phyloP scores from a whole-genome alignment of 345 rosid species.

The Nephelium lappaceum region DNA sequence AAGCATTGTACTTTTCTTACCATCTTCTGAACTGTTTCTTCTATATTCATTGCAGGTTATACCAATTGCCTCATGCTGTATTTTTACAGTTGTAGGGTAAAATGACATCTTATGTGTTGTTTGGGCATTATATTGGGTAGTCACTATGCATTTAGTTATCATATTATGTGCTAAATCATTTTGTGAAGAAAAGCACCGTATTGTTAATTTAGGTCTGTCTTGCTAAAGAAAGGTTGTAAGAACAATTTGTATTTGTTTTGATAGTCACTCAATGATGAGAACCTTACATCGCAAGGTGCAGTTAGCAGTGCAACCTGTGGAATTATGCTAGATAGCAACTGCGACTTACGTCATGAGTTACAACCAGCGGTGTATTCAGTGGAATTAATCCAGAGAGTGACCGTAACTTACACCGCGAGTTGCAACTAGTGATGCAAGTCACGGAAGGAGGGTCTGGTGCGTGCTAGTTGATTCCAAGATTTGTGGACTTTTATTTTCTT shows the following conservation, averaged over 20 bases:
- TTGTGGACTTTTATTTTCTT: too few relatives aligned
- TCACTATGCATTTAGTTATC: background rate
- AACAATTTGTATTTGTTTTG: background rate
- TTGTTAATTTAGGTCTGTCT: background rate
- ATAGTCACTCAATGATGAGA: background rate
- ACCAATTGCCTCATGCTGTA: background rate
- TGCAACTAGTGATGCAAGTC: too few relatives aligned
- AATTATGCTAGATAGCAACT: too few relatives aligned
- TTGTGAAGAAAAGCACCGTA: background rate
- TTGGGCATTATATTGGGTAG: background rate
- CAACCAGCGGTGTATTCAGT: too few relatives aligned
- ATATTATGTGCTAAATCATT: background rate
- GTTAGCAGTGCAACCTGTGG: too few relatives aligned
- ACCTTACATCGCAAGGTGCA: too few relatives aligned
- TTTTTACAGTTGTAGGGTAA: background rate
- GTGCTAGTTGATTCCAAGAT: too few relatives aligned
- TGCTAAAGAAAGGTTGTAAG: background rate
- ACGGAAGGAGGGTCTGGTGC: too few relatives aligned
- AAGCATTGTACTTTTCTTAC: background rate
- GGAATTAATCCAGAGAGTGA: too few relatives aligned
- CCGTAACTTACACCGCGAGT: too few relatives aligned
- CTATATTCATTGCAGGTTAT: background rate
- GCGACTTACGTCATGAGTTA: too few relatives aligned
- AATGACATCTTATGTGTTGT: constrained; percentile 13
- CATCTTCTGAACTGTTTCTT: background rate